Percentiles rank a stretch among this genome's conserved stretches.
Evolutionary conservation across 371 early-diverging fungal species (phyloP).

Genomic region (Actinomortierella wolfii): DNA sequence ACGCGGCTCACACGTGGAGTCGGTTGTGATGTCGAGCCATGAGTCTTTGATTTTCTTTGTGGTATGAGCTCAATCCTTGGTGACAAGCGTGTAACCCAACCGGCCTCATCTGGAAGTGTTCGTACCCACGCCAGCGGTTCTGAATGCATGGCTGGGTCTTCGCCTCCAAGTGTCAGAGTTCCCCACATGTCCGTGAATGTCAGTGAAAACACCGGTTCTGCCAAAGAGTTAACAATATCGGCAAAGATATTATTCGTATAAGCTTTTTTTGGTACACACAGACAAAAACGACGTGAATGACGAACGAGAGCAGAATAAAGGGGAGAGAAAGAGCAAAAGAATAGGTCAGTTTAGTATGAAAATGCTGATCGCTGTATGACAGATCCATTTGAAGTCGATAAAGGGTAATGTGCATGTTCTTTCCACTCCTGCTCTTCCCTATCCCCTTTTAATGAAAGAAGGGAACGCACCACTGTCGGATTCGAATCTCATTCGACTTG

Average conservation of each 20-base stretch:
- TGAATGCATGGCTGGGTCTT: conserved; percentile 19
- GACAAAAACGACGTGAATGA: too few relatives aligned
- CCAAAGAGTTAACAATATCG: conserved; percentile 18
- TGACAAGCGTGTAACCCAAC: conserved; percentile 17
- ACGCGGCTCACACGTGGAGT: too few relatives aligned
- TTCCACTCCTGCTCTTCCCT: background rate
- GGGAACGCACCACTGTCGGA: conserved; percentile 12
- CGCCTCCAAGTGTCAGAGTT: conserved; percentile 23
- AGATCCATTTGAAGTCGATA: too few relatives aligned
- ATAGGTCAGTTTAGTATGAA: background rate
- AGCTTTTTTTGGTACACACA: background rate
- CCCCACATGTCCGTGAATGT: conserved; percentile 24
- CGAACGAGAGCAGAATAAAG: background rate
- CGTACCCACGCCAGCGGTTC: conserved; percentile 19
- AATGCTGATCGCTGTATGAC: background rate
- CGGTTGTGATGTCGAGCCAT: background rate
- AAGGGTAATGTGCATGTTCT: background rate
- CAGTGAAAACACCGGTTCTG: conserved; percentile 22
- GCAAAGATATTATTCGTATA: conserved; percentile 18
- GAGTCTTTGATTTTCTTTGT: background rate
- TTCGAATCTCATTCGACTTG: conserved; percentile 24
- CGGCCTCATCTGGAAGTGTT: conserved; percentile 19
- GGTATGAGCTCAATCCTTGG: conserved; percentile 14
- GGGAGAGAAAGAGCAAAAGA: background rate
- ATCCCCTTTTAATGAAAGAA: background rate